Evolutionary conservation across 2,329 filamentous ascomycete species (phyloP).

Genomic region (Ceratocystis destructans): DNA sequence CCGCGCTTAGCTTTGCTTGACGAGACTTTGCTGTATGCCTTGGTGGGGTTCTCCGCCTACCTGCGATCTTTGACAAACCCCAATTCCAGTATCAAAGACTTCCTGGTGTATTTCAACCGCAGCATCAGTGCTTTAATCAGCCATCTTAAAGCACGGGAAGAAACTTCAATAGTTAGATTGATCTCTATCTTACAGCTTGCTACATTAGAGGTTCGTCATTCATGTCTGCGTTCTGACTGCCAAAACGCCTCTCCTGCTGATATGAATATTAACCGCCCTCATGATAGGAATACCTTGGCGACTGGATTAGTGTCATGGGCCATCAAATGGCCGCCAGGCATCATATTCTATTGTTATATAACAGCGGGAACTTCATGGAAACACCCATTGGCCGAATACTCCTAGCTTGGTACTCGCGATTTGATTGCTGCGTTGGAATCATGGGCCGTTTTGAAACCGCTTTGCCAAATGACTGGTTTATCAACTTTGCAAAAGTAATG

Average conservation of each 20-base stretch:
- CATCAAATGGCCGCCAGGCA: slow-evolving; percentile 83
- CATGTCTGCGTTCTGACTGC: not conserved
- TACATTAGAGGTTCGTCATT: slow-evolving; percentile 64
- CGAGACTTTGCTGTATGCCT: slow-evolving; percentile 70
- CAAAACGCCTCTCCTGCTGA: not conserved
- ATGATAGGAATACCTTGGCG: slow-evolving; percentile 73
- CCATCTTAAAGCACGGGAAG: slow-evolving; percentile 56
- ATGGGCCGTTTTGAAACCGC: slow-evolving; percentile 66
- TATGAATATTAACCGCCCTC: slow-evolving; percentile 20
- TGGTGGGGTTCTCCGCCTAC: slow-evolving; percentile 81
- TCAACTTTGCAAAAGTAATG: slow-evolving; percentile 37
- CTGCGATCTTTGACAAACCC: slow-evolving; percentile 60
- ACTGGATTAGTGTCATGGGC: slow-evolving; percentile 86
- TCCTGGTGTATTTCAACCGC: slow-evolving; percentile 80
- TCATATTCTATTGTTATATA: slow-evolving; percentile 65
- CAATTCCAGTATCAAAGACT: slow-evolving; percentile 61
- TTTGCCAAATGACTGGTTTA: slow-evolving; percentile 67
- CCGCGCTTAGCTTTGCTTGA: slow-evolving; percentile 57
- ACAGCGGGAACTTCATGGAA: slow-evolving; percentile 58
- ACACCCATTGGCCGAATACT: slow-evolving; percentile 59
- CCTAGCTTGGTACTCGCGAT: slow-evolving; percentile 78
- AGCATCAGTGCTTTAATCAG: slow-evolving; percentile 65
- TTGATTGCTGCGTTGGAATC: slow-evolving; percentile 72
- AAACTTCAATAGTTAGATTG: slow-evolving; percentile 59
- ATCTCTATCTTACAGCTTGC: slow-evolving; percentile 83